Evolutionary conservation across 2,329 filamentous ascomycete genomes (phyloP).

Genomic region (Fusarium nurragi): DNA sequence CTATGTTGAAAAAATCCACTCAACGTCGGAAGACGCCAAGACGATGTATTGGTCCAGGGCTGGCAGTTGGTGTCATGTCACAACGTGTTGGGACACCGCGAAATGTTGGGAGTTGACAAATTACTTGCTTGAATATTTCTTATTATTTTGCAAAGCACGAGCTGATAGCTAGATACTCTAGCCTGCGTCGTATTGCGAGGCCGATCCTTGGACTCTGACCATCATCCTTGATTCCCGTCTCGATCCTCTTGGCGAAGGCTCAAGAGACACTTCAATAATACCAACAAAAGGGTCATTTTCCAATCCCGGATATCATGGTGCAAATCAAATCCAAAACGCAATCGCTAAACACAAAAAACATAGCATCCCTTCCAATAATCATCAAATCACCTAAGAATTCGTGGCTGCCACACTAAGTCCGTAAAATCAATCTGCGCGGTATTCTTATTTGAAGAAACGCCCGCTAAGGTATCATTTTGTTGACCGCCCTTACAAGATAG

Average conservation of each 20-base stretch:
- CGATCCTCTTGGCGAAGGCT: not conserved
- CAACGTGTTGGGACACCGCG: not conserved
- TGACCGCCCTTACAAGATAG: conserved; percentile 27
- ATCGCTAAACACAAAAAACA: conserved; percentile 17
- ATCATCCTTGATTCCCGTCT: conserved; percentile 10
- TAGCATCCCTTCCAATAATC: conserved; percentile 4
- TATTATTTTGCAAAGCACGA: conserved; percentile 9
- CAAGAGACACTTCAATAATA: not conserved
- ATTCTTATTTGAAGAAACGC: conserved; percentile 1
- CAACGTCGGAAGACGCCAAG: not conserved
- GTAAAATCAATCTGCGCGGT: conserved; percentile 1
- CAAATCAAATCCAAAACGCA: conserved; percentile 11
- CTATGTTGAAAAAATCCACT: not conserved
- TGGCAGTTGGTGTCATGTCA: not conserved
- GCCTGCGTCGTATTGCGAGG: conserved; percentile 13
- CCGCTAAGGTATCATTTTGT: conserved; percentile 35
- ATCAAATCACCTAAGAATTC: conserved; percentile 23
- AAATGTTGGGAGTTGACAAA: not conserved
- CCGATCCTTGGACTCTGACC: conserved; percentile 5
- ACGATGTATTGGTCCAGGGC: not conserved
- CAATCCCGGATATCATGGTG: conserved; percentile 16
- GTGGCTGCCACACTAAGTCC: conserved; percentile 23
- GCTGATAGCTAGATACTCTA: conserved; percentile 7
- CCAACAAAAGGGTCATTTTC: conserved; percentile 1
- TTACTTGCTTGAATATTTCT: not conserved